Evolutionary conservation across 805 yeast genomes (phyloP).

Genomic region (Cyberlindnera xishuangbannaensis): DNA sequence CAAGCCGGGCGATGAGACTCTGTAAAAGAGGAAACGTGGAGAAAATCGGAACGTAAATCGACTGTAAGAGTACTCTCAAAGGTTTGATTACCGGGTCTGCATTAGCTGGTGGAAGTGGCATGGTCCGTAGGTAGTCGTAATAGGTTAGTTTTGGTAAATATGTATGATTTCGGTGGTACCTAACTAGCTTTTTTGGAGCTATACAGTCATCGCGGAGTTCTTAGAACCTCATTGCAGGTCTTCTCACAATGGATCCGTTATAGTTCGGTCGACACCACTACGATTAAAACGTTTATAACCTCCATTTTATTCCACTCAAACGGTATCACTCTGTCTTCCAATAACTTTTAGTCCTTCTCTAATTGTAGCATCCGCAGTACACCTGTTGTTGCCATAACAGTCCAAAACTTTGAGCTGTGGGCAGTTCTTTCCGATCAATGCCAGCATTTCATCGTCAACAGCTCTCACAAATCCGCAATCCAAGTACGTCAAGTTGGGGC

Average conservation of each 20-base stretch:
- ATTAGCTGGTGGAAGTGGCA: conserved; percentile 17
- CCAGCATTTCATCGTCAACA: conserved; percentile 65
- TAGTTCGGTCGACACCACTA: too few species aligned
- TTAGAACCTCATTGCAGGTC: too few species aligned
- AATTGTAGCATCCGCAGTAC: conserved; percentile 48
- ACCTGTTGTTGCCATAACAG: conserved; percentile 73
- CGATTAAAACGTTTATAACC: too few species aligned
- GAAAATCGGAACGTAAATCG: conserved; percentile 11
- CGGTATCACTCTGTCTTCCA: conserved; percentile 67
- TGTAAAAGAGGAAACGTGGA: conserved; percentile 11
- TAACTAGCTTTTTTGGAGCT: too few species aligned
- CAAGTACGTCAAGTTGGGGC: conserved; percentile 57
- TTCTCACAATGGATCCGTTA: too few species aligned
- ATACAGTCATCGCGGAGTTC: too few species aligned
- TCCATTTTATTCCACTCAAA: too few species aligned
- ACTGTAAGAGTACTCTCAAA: conserved; percentile 7
- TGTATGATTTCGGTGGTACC: too few species aligned
- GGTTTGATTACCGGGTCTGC: conserved; percentile 9
- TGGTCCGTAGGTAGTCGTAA: too few species aligned
- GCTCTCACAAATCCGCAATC: conserved; percentile 79
- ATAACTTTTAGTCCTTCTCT: conserved; percentile 55
- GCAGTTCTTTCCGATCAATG: conserved; percentile 51
- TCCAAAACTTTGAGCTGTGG: conserved; percentile 61
- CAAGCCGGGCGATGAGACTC: conserved; percentile 6
- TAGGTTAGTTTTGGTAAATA: too few species aligned